phyloP scores from a whole-genome alignment of 441 rosid genomes.

The Erodium trifolium region DNA sequence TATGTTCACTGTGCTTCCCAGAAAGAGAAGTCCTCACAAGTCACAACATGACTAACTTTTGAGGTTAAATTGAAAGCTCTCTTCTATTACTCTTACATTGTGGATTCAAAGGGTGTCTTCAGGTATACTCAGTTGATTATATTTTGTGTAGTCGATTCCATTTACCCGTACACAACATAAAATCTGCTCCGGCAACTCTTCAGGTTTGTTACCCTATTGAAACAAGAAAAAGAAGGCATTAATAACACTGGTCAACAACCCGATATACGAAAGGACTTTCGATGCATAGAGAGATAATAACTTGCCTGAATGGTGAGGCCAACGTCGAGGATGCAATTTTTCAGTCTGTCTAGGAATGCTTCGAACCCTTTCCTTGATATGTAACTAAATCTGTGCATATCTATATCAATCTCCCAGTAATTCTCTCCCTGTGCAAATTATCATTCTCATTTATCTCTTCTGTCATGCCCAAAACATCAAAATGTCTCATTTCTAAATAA shows the following conservation, averaged over 20 bases:
- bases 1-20: background rate
- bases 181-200: slow-evolving; percentile 76
- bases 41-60: background rate
- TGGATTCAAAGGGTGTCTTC: slow-evolving; percentile 32
- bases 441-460: too few species aligned
- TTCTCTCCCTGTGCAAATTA: slow-evolving; percentile 46
- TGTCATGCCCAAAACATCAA: too few species aligned
- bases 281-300: too few species aligned
- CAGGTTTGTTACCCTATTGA: slow-evolving; percentile 68
- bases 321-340: slow-evolving; percentile 58
- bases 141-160: slow-evolving; percentile 54
- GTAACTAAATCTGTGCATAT: slow-evolving; percentile 79
- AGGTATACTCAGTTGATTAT: slow-evolving; percentile 49
- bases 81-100: background rate
- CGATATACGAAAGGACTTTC: too few species aligned
- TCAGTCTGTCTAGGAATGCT: slow-evolving; percentile 70
- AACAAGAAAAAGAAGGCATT: background rate
- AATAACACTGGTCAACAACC: too few species aligned
- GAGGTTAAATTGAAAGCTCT: background rate
- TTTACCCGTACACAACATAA: slow-evolving; percentile 68
- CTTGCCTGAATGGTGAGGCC: too few species aligned
- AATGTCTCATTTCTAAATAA: too few species aligned
- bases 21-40: background rate
- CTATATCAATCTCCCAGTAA: slow-evolving; percentile 71
- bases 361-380: slow-evolving; percentile 85